Evolutionary conservation across 352 stramenopile species (phyloP), one percentile per base, ranked within the genome.

Genomic region (Phytophthora cryptogea): DNA sequence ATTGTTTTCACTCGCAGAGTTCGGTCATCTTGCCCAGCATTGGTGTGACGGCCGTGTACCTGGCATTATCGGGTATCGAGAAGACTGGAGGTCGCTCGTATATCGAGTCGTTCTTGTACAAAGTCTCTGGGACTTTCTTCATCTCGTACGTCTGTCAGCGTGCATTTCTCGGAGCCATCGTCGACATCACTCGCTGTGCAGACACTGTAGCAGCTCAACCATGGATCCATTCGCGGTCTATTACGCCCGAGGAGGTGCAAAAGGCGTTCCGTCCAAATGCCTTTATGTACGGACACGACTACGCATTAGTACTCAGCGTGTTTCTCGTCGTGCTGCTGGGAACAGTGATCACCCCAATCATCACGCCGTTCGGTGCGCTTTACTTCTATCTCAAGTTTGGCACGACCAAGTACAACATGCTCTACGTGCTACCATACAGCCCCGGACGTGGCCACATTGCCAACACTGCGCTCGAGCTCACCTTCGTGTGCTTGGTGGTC

Each of bases 61-160:
- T 92, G n/a, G 84, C 84, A 23, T 70, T 91, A 30, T 81, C 68
- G n/a, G 65, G 69, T 26, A 70, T 91, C 9, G 63, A 80, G 47
- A 66, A 84, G 32, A 73, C 72, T 28, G 77, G 74, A 20, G 74
- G 63, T 11, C 54, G 68, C 26, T 75, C 66, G 45, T 94, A 94
- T 52, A 73, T 94, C 45, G 84, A 90, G 71, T 83, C 80, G 23
- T 93, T 93, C 52, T 64, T 93, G 35, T 90, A 86, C 70, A 90
- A 93, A 53, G 73, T 93, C 27, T 90, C 80, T 9, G 82, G 84
- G n/a, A 91, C 83, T 4, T 91, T 93, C 63, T 93, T 93, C 76
- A 90, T 93, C 64, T 89, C 84, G 51, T 93, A 93, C 48, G 65
- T 93, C n/a, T 90, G 82, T 17, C 84, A 93, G 52, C 78, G 84